These are phyloP conservation scores for Keithomyces neogunnii DNA, from an alignment of 2,329 filamentous ascomycete genomes.

Conservation along the genomic window DNA sequence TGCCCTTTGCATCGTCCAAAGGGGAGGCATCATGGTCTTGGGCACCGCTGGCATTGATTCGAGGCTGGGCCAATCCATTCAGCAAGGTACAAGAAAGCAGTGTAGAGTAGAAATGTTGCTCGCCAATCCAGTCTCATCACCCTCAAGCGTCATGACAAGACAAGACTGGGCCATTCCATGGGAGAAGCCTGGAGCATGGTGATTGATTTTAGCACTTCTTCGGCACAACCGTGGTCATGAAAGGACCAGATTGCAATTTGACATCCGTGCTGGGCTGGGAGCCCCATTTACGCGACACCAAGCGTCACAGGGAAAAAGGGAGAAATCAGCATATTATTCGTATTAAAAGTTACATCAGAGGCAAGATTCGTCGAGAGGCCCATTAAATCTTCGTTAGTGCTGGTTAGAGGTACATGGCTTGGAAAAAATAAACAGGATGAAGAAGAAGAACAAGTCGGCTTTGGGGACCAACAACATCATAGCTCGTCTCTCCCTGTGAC, in stretches of 20 bases:
- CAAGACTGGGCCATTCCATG: slow-evolving; percentile 7
- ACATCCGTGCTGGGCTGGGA: slow-evolving; percentile 76
- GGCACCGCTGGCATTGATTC: background rate
- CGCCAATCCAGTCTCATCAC: slow-evolving; percentile 15
- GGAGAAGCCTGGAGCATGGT: slow-evolving; percentile 19
- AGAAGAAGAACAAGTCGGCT: background rate
- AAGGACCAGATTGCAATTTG: slow-evolving; percentile 93
- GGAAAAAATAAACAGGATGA: slow-evolving; percentile 2
- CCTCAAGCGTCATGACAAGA: background rate
- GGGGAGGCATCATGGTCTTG: too few species aligned
- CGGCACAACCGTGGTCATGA: slow-evolving; percentile 92
- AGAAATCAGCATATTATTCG: background rate
- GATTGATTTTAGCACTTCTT: slow-evolving; percentile 91
- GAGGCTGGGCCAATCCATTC: too few species aligned
- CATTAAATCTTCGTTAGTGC: slow-evolving; percentile 4
- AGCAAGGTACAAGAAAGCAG: background rate
- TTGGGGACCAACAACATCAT: slow-evolving; percentile 13
- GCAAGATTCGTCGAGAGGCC: background rate
- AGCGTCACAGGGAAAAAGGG: background rate
- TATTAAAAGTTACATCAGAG: background rate
- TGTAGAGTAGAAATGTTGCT: slow-evolving; percentile 14
- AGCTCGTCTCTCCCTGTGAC: slow-evolving; percentile 27
- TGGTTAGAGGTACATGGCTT: slow-evolving; percentile 9
- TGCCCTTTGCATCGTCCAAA: too few species aligned
- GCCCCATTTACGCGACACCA: background rate